Conservation (phyloP, 2,329 filamentous ascomycete genomes). For the Fusarium sterilihyphosum region DNA sequence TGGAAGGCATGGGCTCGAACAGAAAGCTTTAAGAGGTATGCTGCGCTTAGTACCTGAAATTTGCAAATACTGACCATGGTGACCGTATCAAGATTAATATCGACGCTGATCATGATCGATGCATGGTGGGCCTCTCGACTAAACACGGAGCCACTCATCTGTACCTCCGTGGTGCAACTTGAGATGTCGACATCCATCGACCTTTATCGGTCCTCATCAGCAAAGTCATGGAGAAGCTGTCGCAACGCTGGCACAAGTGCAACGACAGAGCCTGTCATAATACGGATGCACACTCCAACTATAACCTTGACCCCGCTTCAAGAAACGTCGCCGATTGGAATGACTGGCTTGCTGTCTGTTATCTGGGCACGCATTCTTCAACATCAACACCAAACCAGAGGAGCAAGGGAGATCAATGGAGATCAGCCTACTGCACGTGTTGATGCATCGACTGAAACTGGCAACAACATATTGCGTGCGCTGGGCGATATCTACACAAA, state of each 20-base stretch:
- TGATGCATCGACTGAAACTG: neutral
- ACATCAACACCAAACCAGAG: neutral
- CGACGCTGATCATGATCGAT: neutral
- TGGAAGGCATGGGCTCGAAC: slow-evolving; percentile 20
- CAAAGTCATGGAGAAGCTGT: neutral
- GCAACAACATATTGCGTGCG: neutral
- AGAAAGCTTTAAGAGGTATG: neutral
- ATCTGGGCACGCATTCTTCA: slow-evolving; percentile 6
- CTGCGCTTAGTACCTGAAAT: accelerated
- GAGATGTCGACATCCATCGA: neutral
- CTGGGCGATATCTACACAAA: neutral
- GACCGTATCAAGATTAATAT: neutral
- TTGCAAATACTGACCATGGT: neutral
- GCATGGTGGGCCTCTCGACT: slow-evolving; percentile 1
- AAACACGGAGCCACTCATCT: neutral
- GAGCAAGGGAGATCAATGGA: neutral
- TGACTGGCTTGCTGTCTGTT: neutral
- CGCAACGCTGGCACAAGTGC: neutral
- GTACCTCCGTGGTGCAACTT: neutral
- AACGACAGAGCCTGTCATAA: neutral
- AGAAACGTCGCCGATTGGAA: neutral
- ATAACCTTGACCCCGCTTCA: neutral
- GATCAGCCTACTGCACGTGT: accelerated
- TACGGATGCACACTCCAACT: neutral
- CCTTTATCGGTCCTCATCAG: neutral